Evolutionary conservation across 2,329 filamentous ascomycete species (phyloP).

Genomic region (Hortaea werneckii): DNA sequence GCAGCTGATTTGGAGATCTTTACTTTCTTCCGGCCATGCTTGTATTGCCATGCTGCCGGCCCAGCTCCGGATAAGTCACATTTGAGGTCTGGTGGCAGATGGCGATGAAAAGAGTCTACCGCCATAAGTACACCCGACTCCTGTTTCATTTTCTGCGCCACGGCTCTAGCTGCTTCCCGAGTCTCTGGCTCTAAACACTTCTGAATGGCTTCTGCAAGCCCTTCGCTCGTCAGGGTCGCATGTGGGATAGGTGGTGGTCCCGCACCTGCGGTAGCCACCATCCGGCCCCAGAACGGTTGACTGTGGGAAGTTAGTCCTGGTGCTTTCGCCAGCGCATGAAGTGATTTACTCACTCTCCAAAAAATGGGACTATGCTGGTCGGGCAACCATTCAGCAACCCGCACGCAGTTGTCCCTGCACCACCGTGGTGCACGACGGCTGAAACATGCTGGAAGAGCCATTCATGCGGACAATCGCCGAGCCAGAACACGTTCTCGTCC

Average conservation of each 20-base stretch:
- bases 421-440: conserved; percentile 48
- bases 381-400: conserved; percentile 40
- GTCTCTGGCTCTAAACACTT: conserved; percentile 29
- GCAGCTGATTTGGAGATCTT: neutral
- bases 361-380: conserved; percentile 46
- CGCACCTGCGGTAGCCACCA: conserved; percentile 35
- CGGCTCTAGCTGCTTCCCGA: conserved; percentile 22
- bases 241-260: conserved; percentile 70
- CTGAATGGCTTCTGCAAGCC: conserved; percentile 33
- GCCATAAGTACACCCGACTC: conserved; percentile 32
- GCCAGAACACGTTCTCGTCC: conserved; percentile 33
- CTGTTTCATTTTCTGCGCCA: conserved; percentile 30
- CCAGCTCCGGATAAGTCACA: neutral
- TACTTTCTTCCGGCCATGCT: neutral
- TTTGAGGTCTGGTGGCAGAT: conserved; percentile 27
- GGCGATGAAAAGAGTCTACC: conserved; percentile 33
- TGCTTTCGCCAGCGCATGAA: neutral
- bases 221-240: conserved; percentile 45
- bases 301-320: too few species aligned
- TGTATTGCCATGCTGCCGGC: neutral
- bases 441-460: conserved; percentile 47
- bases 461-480: conserved; percentile 45
- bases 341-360: conserved; percentile 31
- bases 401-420: conserved; percentile 46
- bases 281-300: conserved; percentile 43